These are phyloP conservation scores for Pseudogymnoascus sp. DNA, from an alignment of 2,329 filamentous ascomycete genomes.

Conservation along the genomic window DNA sequence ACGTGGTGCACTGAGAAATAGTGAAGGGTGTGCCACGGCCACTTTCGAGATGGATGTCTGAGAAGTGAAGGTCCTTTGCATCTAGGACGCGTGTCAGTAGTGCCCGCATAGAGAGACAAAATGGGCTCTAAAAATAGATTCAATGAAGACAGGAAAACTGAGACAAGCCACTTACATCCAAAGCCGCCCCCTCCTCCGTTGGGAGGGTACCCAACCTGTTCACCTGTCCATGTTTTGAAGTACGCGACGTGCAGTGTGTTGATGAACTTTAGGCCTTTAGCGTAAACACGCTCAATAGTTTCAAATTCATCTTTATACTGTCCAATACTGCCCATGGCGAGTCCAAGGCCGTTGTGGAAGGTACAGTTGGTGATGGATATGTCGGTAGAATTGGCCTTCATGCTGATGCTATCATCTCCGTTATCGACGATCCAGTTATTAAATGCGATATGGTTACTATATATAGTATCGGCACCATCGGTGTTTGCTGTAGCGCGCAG, in stretches of 20 bases:
- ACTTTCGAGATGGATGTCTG: neutral
- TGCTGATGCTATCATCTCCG: constrained; percentile 46
- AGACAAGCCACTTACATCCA: constrained; percentile 29
- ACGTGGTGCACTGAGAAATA: constrained; percentile 33
- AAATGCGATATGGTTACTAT: constrained; percentile 45
- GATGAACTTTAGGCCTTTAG: constrained; percentile 36
- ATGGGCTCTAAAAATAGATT: constrained; percentile 18
- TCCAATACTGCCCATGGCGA: constrained; percentile 51
- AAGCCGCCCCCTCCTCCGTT: constrained; percentile 44
- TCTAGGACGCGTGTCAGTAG: constrained; percentile 13
- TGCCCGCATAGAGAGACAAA: constrained; percentile 26
- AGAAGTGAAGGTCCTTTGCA: neutral
- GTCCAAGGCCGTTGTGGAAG: constrained; percentile 43
- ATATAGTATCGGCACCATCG: constrained; percentile 45
- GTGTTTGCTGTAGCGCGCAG: constrained; percentile 27
- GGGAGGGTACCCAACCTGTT: constrained; percentile 37
- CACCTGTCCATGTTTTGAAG: constrained; percentile 44
- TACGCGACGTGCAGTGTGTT: constrained; percentile 36
- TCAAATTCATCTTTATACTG: constrained; percentile 41
- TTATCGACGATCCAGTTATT: constrained; percentile 43
- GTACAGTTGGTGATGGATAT: constrained; percentile 42
- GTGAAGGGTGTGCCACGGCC: constrained; percentile 25
- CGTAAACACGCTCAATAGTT: constrained; percentile 42
- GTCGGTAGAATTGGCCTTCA: constrained; percentile 50
- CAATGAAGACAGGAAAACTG: constrained; percentile 22